A percentile compares a stretch with the other conserved stretches of the same genome.
Conservation (phyloP, 352 stramenopile genomes). For the Globisporangium uncinulatum region DNA sequence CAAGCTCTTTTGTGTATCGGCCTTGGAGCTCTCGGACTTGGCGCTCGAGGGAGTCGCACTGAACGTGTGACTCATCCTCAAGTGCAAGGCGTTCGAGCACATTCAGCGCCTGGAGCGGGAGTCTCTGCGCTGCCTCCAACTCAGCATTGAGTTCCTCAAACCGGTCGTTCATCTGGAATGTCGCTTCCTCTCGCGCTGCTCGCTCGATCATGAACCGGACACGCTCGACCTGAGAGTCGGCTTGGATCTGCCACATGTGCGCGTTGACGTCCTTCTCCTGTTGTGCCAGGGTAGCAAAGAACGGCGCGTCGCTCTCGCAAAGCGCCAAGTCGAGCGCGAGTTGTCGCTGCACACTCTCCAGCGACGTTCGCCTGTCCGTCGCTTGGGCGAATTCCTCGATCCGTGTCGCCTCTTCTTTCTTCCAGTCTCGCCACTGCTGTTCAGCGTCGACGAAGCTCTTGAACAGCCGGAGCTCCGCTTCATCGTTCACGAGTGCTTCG, state of each 20-base stretch:
- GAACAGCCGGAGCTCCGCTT: slow-evolving; percentile 40
- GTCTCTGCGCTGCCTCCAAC: slow-evolving; percentile 31
- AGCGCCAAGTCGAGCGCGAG: slow-evolving; percentile 42
- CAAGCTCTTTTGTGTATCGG: slow-evolving; percentile 11
- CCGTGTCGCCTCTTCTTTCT: slow-evolving; percentile 32
- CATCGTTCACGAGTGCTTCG: slow-evolving; percentile 26
- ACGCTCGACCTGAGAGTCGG: slow-evolving; percentile 45
- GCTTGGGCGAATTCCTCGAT: slow-evolving; percentile 31
- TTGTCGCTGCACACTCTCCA: slow-evolving; percentile 26
- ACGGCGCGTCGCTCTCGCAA: slow-evolving; percentile 35
- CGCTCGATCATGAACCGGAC: slow-evolving; percentile 61
- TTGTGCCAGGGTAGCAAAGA: slow-evolving; percentile 38
- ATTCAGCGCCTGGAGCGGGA: slow-evolving; percentile 52
- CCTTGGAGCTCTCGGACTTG: slow-evolving; percentile 17
- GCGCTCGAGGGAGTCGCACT: slow-evolving; percentile 17
- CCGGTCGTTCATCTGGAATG: slow-evolving; percentile 47
- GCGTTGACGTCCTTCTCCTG: slow-evolving; percentile 44
- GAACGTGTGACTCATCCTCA: slow-evolving; percentile 19
- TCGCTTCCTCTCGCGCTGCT: slow-evolving; percentile 43
- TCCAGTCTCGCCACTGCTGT: slow-evolving; percentile 39
- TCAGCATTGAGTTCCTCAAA: slow-evolving; percentile 32
- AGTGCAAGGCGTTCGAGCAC: slow-evolving; percentile 42
- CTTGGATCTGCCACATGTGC: slow-evolving; percentile 46
- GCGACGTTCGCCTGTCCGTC: slow-evolving; percentile 12
- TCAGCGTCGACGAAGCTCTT: slow-evolving; percentile 40